Percentiles rank a stretch among this genome's conserved stretches.
These are phyloP conservation scores for Aspergillus sp. DNA, from an alignment of 2,329 filamentous ascomycete genomes.

Conservation along the genomic window DNA sequence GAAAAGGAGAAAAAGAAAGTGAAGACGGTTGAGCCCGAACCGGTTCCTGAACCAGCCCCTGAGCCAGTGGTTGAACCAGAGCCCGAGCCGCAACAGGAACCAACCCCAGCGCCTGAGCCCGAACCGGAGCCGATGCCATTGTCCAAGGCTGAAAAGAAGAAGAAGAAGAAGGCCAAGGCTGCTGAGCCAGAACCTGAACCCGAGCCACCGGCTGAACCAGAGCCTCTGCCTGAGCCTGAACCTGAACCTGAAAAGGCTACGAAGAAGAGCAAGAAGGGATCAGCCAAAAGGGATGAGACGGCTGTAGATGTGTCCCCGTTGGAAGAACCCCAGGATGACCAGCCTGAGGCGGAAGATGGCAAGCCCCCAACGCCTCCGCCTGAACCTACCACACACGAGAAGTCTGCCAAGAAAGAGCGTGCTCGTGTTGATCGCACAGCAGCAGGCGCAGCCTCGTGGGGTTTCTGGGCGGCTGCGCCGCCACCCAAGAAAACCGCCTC, in stretches of 20 bases:
- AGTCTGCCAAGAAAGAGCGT: slow-evolving; percentile 69
- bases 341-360: not conserved
- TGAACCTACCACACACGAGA: slow-evolving; percentile 55
- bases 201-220: slow-evolving; percentile 11
- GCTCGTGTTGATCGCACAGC: slow-evolving; percentile 72
- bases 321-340: slow-evolving; percentile 37
- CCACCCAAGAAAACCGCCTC: slow-evolving; percentile 47
- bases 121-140: slow-evolving; percentile 28
- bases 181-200: slow-evolving; percentile 28
- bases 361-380: slow-evolving; percentile 49
- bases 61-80: slow-evolving; percentile 24
- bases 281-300: slow-evolving; percentile 13
- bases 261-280: slow-evolving; percentile 37
- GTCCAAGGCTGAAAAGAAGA: slow-evolving; percentile 25
- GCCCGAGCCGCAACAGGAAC: slow-evolving; percentile 32
- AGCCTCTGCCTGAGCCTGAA: slow-evolving; percentile 12
- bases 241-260: slow-evolving; percentile 26
- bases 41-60: slow-evolving; percentile 32
- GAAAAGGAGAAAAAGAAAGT: slow-evolving; percentile 22
- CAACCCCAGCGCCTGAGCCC: slow-evolving; percentile 27
- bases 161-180: slow-evolving; percentile 21
- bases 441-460: slow-evolving; percentile 67
- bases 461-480: slow-evolving; percentile 65
- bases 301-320: slow-evolving; percentile 51
- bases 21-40: slow-evolving; percentile 27